Base-by-base conservation (phyloP, 2,329 filamentous ascomycete genomes). In the Trichoderma endophyticum region DNA sequence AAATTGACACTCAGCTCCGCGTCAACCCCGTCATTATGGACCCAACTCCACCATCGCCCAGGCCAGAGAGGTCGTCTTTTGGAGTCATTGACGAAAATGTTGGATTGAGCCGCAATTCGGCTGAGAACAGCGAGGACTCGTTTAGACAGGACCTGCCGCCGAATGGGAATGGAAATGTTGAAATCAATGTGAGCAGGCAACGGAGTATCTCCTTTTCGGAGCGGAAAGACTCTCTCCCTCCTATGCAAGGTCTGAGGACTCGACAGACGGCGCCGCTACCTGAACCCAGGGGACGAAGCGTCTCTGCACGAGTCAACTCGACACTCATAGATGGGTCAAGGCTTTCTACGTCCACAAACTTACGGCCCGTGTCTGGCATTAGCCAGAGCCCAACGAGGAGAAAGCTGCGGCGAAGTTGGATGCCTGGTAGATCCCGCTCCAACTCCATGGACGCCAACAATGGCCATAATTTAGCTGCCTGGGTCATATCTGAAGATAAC, bases 401-500 rank as follows among this genome's bases (percentile, higher is more conserved):
- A n/a, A 82, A 84, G 39, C 71, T 85, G n/a, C 83, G 86, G 32
- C 84, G 82, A 76, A 88, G 86, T 74, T 89, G 86, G 86, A 79
- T 90, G 60, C 84, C 86, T 0, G 86, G 86, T 21, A 79, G 86
- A 71, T 87, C 86, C 34, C 83, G 87, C 65, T 86, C 87, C 14
- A 85, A 84, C 71, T 89, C 88, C 6, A 70, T 78, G 11, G 81
- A 83, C 12, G 76, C 78, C 26, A 76, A 71, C 14, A 70, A 73
- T 5, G 32, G 65, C 24, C 73, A 66, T 70, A 77, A 73, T 14
- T 73, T 76, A 30, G 80, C 80, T 14, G 86, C 88, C 3, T 91
- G 89, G 89, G 82, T 90, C 51, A 81, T 90, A 74, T 81, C 84
- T 3, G 85, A 87, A 8, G 86, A 86, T 65, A 81, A 81, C 57